Evolutionary conservation across 352 stramenopile genomes (phyloP).

Genomic region (Pythium sp.): DNA sequence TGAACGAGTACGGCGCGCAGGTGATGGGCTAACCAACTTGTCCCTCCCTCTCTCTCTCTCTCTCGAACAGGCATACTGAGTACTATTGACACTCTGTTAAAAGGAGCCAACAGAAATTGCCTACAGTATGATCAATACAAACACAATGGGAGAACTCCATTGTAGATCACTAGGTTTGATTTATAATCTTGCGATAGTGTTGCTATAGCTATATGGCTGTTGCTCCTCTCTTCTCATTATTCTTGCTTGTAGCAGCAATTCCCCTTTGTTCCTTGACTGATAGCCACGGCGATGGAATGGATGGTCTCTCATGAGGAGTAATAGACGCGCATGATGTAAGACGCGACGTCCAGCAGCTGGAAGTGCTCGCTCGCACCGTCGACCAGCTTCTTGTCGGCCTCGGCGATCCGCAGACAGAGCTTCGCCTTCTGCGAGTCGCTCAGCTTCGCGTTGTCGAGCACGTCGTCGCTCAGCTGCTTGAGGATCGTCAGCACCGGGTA

Average conservation of each 20-base stretch:
- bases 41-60: no score
- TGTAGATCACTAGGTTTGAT: neutral
- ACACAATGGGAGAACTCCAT: neutral
- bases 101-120: no score
- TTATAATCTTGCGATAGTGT: neutral
- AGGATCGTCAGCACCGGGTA: conserved; percentile 93
- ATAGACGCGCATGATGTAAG: conserved; percentile 80
- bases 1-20: conserved; percentile 64
- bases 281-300: neutral
- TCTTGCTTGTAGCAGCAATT: no score
- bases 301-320: conserved; percentile 28
- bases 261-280: neutral
- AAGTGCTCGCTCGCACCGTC: conserved; percentile 96
- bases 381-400: conserved; percentile 95
- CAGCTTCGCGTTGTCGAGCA: conserved; percentile 73
- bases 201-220: neutral
- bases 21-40: conserved; percentile 15
- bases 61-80: no score
- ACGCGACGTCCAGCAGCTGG: conserved; percentile 94
- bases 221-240: neutral
- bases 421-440: conserved; percentile 92
- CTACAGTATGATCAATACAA: neutral
- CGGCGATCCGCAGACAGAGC: conserved; percentile 92
- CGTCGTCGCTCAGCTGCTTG: conserved; percentile 81
- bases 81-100: neutral